Evolutionary conservation across 73 alveolate species (phyloP), one percentile per base, ranked within the genome.

Genomic region (Uronychia binucleata): DNA sequence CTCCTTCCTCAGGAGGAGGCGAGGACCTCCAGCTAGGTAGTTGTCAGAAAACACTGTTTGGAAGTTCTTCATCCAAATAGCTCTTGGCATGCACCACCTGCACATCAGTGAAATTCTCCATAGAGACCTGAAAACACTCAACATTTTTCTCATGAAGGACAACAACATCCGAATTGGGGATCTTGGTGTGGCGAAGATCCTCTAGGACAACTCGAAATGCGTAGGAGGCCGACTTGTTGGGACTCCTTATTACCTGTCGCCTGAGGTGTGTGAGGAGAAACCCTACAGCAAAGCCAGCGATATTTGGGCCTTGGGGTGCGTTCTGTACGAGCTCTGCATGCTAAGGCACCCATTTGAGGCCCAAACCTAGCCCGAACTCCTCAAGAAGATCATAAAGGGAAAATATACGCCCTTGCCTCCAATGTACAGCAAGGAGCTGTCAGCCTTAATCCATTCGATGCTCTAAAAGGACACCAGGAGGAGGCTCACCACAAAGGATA

Each of bases 271-370:
- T 77, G 97, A 93, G 58, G 96, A 95, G 81, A 95, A 94, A 77
- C 97, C 97, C 30, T 95, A 93, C 86, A 93, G 92, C 74, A 34
- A 77, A 35, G 88, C 88, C 81, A 85, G 95, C 58, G 98, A 95
- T 95, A 83, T 95, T 26, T 97, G 99, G 99, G 95, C 99, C 25
- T 87, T 95, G n/a, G 99, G 99, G 0, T 98, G 99, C 82, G 98
- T 98, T 8, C 91, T 98, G 87, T 98, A 98, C 91, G 99, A 98
- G 85, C 87, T 98, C 87, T 95, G 99, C 89, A 97, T 99, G 31
- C 93, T 93, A 80, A 97, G 93, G 86, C 98, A 92, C 77, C 99
- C 99, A 34, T 98, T 97, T 88, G 98, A 91, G 75, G 99, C 99
- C 31, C 87, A 91, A 82, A 97, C 96, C 89, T 93, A 97, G 86